Percentiles rank a stretch among this genome's conserved stretches.
phyloP scores from a whole-genome alignment of 192 early-diverging fungal genomes.

The Coemansia aciculifera region DNA sequence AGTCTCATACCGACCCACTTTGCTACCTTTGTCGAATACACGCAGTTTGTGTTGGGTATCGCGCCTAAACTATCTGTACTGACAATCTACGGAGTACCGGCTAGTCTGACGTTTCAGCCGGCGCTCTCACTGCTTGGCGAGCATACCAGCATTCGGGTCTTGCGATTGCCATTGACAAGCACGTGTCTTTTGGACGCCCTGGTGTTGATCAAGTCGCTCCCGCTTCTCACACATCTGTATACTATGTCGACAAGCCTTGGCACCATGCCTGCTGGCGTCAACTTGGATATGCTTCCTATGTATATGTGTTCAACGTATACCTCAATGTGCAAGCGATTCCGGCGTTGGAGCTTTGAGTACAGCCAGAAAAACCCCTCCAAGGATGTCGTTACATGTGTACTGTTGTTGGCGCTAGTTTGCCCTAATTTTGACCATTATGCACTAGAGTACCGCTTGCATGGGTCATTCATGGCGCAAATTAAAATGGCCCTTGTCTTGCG shows the following conservation, averaged over 20 bases:
- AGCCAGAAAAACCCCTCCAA: too few relatives aligned
- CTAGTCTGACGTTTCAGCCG: not conserved
- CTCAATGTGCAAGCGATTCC: not conserved
- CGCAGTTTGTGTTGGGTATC: not conserved
- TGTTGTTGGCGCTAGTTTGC: too few relatives aligned
- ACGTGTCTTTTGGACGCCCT: not conserved
- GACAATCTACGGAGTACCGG: not conserved
- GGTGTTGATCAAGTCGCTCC: not conserved
- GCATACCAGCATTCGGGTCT: not conserved
- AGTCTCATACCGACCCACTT: not conserved
- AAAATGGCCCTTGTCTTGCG: too few relatives aligned
- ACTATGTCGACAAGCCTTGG: not conserved
- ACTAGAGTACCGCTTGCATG: too few relatives aligned
- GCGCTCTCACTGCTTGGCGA: not conserved
- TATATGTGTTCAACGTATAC: not conserved
- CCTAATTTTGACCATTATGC: too few relatives aligned
- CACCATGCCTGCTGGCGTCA: not conserved
- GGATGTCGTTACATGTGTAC: too few relatives aligned
- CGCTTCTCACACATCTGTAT: not conserved
- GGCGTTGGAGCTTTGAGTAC: not conserved
- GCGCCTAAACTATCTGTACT: not conserved
- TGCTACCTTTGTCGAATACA: not conserved
- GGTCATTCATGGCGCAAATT: too few relatives aligned
- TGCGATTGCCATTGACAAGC: not conserved
- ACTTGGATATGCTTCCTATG: not conserved